Percentiles rank a stretch among this genome's conserved stretches.
These are phyloP conservation scores for Plasmodium vinckei DNA, from an alignment of 169 alveolate species.

Conservation along the genomic window DNA sequence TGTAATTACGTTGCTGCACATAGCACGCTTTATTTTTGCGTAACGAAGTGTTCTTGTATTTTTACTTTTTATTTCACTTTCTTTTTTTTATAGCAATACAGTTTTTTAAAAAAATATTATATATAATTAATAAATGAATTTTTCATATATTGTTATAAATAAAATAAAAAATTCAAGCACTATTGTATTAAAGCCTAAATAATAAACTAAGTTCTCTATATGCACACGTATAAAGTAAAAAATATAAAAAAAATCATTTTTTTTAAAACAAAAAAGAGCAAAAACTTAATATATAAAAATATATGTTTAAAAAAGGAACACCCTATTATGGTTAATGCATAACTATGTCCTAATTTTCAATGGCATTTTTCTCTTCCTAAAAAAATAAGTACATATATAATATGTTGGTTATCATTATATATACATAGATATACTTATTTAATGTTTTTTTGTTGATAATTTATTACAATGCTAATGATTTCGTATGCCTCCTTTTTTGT, in stretches of 20 bases:
- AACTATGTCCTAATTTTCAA: conserved; percentile 48
- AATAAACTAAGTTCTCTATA: background rate
- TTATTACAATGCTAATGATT: conserved; percentile 60
- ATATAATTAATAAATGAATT: background rate
- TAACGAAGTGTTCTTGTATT: no score
- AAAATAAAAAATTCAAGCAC: background rate
- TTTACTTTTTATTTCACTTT: no score
- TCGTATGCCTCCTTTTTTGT: conserved; percentile 71
- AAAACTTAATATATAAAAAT: background rate
- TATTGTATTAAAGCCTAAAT: background rate
- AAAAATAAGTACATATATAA: background rate
- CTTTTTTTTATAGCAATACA: no score
- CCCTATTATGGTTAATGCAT: background rate
- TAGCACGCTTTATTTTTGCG: no score
- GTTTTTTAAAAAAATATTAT: no score
- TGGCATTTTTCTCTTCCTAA: conserved; percentile 67
- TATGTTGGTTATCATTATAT: background rate
- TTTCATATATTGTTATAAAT: background rate
- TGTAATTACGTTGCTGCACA: no score
- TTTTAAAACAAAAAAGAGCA: background rate
- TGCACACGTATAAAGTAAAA: background rate
- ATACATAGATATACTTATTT: background rate
- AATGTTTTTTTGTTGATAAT: background rate
- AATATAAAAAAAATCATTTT: background rate
- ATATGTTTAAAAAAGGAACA: background rate